Base-by-base conservation (phyloP, 139 green algal species). In the Volvox reticuliferus region DNA sequence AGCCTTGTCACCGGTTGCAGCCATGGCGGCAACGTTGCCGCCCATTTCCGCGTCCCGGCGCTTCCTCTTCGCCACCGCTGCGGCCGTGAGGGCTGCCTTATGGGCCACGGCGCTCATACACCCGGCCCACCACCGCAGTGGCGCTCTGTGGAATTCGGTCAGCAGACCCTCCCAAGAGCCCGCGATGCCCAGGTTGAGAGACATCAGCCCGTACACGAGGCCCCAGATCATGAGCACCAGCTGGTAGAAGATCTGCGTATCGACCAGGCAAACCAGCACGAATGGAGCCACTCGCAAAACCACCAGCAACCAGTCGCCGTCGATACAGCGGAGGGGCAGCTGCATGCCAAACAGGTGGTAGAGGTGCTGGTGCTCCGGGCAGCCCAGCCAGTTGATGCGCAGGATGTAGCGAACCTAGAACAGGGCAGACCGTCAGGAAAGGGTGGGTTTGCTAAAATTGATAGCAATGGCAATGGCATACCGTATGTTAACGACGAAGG, bases 221-320 rank as follows among this genome's bases (percentile, higher is more conserved):
- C 86, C 86, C 86, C 86, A 90, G 1, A 44, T 30, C 71, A 90
- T 82, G 89, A 32, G 67, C 90, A 93, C 2, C 87, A 86, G 21
- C 84, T 94, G 92, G 84, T 94, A 94, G 88, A 94, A 94, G 63
- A 94, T 88, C 26, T 88, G 65, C 21, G 92, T 94, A 84, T 94
- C 92, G 77, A 94, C 88, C 69, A 93, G 90, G 37, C 91, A 88
- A 67, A 94, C 92, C 71, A 94, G 76, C 67, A 93, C 78, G 78
- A 93, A 94, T 30, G 92, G 92, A 12, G 30, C 79, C 37, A 92
- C 82, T 5, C 92, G 90, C 55, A 82, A 50, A 19, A 71, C 69
- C 33, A 89, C 65, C 32, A 93, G 88, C 44, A 95, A 44, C 88
- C 88, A 93, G 90, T 93, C 93, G 73, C 77, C 93, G 37, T 92